A percentile compares a stretch with the other conserved stretches of the same genome.
phyloP scores from a whole-genome alignment of 192 early-diverging fungal species.

The Rhizophagus sp. region DNA sequence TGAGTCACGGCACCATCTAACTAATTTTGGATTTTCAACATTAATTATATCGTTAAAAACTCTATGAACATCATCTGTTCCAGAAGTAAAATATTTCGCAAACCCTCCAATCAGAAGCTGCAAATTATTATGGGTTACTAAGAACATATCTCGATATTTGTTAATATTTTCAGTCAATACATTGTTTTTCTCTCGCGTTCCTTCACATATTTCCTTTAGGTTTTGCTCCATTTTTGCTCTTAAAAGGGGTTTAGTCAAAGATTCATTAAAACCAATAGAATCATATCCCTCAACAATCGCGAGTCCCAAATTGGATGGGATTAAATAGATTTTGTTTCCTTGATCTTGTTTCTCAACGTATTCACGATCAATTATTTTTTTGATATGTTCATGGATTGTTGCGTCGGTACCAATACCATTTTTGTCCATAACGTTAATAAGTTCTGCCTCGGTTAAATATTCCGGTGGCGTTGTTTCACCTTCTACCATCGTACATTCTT shows the following conservation, averaged over 20 bases:
- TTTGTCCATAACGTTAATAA: slow-evolving; percentile 91
- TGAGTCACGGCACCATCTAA: neutral
- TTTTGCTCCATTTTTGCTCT: slow-evolving; percentile 49
- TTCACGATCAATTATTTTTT: slow-evolving; percentile 85
- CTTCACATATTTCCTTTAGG: slow-evolving; percentile 14
- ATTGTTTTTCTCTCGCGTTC: neutral
- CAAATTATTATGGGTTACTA: neutral
- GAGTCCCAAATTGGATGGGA: slow-evolving; percentile 85
- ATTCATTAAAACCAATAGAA: slow-evolving; percentile 80
- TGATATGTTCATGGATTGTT: slow-evolving; percentile 95
- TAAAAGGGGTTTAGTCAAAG: slow-evolving; percentile 86
- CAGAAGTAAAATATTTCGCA: neutral
- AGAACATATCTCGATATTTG: neutral
- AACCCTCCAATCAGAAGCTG: neutral
- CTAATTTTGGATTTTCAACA: neutral
- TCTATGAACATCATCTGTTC: neutral
- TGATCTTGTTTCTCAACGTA: slow-evolving; percentile 71
- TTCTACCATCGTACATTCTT: slow-evolving; percentile 61
- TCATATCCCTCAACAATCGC: slow-evolving; percentile 87
- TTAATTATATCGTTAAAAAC: neutral
- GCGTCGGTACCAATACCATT: slow-evolving; percentile 97
- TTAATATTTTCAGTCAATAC: neutral
- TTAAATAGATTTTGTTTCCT: slow-evolving; percentile 50
- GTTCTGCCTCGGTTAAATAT: slow-evolving; percentile 80
- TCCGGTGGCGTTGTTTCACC: slow-evolving; percentile 72